Percentiles rank a stretch among this genome's conserved stretches.
phyloP scores from a whole-genome alignment of 2,329 filamentous ascomycete genomes.

The Sarocladiaceae sp. region DNA sequence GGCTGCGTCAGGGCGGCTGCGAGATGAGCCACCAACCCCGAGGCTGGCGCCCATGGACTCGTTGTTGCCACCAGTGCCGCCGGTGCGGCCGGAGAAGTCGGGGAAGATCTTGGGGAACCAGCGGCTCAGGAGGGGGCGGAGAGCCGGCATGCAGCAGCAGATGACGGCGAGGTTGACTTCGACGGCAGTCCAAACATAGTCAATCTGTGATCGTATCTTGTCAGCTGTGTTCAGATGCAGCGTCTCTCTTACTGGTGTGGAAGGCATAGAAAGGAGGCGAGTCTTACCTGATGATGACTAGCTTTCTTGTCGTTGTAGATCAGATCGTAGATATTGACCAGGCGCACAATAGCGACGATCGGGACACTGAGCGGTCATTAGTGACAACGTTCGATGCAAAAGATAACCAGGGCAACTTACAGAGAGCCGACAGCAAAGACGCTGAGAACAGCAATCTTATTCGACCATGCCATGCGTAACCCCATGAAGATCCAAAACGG shows the following conservation, averaged over 20 bases:
- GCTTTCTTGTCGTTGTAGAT: slow-evolving; percentile 15
- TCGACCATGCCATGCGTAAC: slow-evolving; percentile 30
- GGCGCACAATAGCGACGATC: slow-evolving; percentile 24
- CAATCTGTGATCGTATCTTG: slow-evolving; percentile 16
- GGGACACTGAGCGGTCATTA: slow-evolving; percentile 23
- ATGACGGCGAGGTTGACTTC: slow-evolving; percentile 32
- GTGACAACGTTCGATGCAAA: background rate
- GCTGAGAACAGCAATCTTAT: slow-evolving; percentile 31
- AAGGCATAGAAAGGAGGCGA: background rate
- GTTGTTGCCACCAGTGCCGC: slow-evolving; percentile 10
- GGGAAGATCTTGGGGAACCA: slow-evolving; percentile 28
- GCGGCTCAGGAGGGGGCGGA: slow-evolving; percentile 26
- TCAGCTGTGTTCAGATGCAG: no score
- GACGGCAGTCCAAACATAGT: slow-evolving; percentile 24
- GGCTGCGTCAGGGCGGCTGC: slow-evolving; percentile 9
- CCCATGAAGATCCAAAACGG: slow-evolving; percentile 34
- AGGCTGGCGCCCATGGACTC: slow-evolving; percentile 10
- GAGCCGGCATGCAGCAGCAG: slow-evolving; percentile 27
- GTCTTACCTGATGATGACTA: slow-evolving; percentile 17
- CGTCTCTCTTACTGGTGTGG: no score
- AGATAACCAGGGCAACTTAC: slow-evolving; percentile 19
- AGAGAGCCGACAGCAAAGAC: slow-evolving; percentile 32
- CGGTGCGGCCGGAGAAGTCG: slow-evolving; percentile 5
- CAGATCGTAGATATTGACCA: slow-evolving; percentile 20
- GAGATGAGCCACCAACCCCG: slow-evolving; percentile 14